phyloP scores from a whole-genome alignment of 805 yeast genomes.

The Candida boleticola region DNA sequence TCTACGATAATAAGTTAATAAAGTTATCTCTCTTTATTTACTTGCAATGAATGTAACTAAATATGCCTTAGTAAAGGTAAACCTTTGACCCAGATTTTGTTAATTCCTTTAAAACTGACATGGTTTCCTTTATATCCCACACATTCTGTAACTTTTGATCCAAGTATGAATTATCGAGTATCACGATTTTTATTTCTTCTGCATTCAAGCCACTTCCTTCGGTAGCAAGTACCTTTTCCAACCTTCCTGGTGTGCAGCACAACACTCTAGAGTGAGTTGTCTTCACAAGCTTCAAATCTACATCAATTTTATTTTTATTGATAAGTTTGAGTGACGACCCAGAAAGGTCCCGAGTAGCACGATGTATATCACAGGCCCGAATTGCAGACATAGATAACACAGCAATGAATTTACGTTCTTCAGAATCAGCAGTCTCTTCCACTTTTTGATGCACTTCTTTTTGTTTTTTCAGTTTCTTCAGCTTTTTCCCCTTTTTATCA shows the following conservation, averaged over 20 bases:
- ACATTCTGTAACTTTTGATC: constrained; percentile 59
- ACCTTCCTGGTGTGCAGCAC: constrained; percentile 64
- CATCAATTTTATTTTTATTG: constrained; percentile 67
- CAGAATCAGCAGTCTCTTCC: constrained; percentile 13
- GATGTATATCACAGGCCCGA: constrained; percentile 81
- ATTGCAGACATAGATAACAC: constrained; percentile 73
- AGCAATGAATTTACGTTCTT: constrained; percentile 46
- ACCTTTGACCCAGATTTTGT: constrained; percentile 45
- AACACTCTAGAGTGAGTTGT: constrained; percentile 49
- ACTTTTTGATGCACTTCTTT: constrained; percentile 11
- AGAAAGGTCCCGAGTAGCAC: constrained; percentile 50
- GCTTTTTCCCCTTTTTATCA: constrained; percentile 26
- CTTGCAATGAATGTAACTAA: not conserved
- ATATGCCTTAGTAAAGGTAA: constrained; percentile 43
- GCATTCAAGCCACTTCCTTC: constrained; percentile 40
- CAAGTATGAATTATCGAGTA: constrained; percentile 60
- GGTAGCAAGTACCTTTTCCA: constrained; percentile 44
- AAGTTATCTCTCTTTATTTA: not conserved
- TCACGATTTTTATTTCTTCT: constrained; percentile 49
- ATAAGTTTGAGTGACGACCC: constrained; percentile 68
- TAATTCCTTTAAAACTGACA: constrained; percentile 38
- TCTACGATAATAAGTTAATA: not conserved
- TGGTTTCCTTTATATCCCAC: constrained; percentile 56
- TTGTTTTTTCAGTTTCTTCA: constrained; percentile 26
- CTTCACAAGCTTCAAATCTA: constrained; percentile 51